These are phyloP conservation scores for Rhodotorula sp. DNA, from an alignment of 1,284 basidiomycete genomes.

Conservation along the genomic window DNA sequence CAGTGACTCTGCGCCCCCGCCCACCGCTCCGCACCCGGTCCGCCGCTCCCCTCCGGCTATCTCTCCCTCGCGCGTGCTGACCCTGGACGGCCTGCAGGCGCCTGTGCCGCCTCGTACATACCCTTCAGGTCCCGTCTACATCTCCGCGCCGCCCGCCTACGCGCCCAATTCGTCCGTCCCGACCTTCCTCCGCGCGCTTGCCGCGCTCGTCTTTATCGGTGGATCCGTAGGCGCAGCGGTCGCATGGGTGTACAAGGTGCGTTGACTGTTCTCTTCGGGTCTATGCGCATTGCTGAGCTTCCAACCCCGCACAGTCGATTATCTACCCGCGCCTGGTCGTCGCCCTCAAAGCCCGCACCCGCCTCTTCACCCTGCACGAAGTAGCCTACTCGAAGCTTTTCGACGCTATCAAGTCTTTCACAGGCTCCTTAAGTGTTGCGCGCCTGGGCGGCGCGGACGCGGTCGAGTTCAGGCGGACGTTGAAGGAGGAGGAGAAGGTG, in stretches of 20 bases:
- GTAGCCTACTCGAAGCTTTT: constrained; percentile 2
- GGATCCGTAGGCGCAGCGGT: constrained; percentile 13
- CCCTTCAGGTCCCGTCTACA: background rate
- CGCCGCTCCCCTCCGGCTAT: constrained; percentile 1
- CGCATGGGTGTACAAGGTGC: constrained; percentile 36
- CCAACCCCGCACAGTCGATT: background rate
- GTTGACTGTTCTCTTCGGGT: background rate
- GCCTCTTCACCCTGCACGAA: constrained; percentile 9
- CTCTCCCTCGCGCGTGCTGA: background rate
- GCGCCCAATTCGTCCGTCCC: constrained; percentile 36
- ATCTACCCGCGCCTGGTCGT: constrained; percentile 24
- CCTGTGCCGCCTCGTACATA: constrained; percentile 15
- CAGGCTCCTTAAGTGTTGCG: background rate
- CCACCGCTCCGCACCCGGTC: background rate
- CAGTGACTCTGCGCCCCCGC: constrained; percentile 24
- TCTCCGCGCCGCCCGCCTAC: constrained; percentile 18
- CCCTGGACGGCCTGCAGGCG: background rate
- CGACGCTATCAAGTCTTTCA: background rate
- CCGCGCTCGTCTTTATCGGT: constrained; percentile 24
- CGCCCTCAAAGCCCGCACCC: constrained; percentile 15
- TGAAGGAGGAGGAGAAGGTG: background rate
- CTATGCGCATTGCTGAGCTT: background rate
- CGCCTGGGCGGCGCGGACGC: constrained; percentile 13
- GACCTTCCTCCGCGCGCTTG: constrained; percentile 25
- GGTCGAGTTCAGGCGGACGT: constrained; percentile 5